Base-by-base conservation (phyloP, 2,329 filamentous ascomycete genomes). In the Botrytis deweyae region DNA sequence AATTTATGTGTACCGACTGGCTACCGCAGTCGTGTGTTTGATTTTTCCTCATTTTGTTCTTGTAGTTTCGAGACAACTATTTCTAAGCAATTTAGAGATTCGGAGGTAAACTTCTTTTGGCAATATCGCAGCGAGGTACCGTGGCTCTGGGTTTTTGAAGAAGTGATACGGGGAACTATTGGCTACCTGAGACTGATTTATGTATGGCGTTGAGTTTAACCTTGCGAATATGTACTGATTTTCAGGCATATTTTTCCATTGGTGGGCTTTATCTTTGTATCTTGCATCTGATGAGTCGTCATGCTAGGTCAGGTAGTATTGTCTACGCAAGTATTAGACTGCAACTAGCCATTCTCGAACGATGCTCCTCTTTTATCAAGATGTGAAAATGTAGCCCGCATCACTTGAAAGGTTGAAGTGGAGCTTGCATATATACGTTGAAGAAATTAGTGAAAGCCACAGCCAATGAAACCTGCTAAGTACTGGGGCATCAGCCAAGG, bases 71-170 rank as follows among this genome's bases (percentile, higher is more conserved):
- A 29, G n/a, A 72, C 25, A 7, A 38, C 42, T 67, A 59, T 59
- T 55, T 46, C 42, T 72, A 72, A 68, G 42, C 52, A 61, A 59
- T 59, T 22, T 72, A 25, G 49, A 61, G 18, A 40, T 61, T 49
- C 18, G 20, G 25, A 49, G n/a, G 70, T 68, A 68, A 72, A 61
- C 71, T 44, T 14, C 3, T 68, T 72, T 68, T 68, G 63, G 71
- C 42, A 72, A 33, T 61, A 68, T 68, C 9, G 22, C 14, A 72
- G 29, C 9, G 42, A 25, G 49, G 38, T 68, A 61, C 59, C 70
- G 38, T 72, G 46, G 38, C 46, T 42, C 36, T 72, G 70, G 61
- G 29, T 64, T 40, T 40, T 20, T 71, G 62, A 62, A 64, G 46
- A 62, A 71, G 36, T 64, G 16, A 49, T 58, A 63, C 61, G 68